Conservation (phyloP, 1,139 yeast species). For the Blastobotrys illinoisensis region DNA sequence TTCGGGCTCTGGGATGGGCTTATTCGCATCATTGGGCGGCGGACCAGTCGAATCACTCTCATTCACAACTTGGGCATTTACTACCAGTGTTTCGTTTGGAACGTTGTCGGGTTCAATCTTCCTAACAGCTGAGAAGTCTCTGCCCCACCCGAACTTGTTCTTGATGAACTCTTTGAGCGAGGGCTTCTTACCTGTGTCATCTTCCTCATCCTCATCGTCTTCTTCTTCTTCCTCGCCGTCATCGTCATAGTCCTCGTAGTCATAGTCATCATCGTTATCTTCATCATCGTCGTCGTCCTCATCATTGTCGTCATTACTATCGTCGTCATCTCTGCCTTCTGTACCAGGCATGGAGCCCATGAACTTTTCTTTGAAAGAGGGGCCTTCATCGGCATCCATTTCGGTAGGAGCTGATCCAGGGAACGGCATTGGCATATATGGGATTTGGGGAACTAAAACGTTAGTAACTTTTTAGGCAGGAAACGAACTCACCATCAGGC, state of each 20-base stretch:
- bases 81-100: background rate
- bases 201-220: background rate
- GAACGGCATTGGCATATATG: background rate
- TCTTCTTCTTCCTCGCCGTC: constrained; percentile 1
- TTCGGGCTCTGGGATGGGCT: constrained; percentile 5
- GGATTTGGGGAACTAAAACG: background rate
- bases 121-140: background rate
- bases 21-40: background rate
- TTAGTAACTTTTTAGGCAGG: too few species aligned
- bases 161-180: constrained; percentile 11
- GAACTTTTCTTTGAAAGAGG: background rate
- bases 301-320: constrained; percentile 2
- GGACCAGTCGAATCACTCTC: background rate
- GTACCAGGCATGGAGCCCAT: background rate
- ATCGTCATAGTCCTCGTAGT: constrained; percentile 1
- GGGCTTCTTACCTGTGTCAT: constrained; percentile 5
- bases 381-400: constrained; percentile 7
- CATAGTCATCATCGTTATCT: background rate
- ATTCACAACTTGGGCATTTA: background rate
- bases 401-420: constrained; percentile 5
- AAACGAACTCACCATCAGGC: background rate
- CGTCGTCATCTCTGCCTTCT: constrained; percentile 6
- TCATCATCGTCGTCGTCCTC: constrained; percentile 3
- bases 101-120: background rate
- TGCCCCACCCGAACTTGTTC: constrained; percentile 2